These are phyloP conservation scores for Dimocarpus longan DNA, from an alignment of 345 rosid genomes.

Conservation along the genomic window DNA sequence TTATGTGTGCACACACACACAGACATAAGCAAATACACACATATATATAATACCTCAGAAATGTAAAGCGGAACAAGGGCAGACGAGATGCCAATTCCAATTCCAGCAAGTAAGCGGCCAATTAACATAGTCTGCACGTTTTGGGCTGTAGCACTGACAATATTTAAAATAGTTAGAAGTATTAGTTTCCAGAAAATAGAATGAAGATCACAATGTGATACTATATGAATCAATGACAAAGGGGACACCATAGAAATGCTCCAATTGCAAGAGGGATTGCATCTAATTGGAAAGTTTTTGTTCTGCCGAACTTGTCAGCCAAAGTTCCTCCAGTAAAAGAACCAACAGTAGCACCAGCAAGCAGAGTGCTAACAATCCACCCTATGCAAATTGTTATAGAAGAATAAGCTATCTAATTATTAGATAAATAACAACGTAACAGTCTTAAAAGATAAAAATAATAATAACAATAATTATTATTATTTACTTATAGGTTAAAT, in stretches of 20 bases:
- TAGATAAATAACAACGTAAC: constrained; percentile 6
- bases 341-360: constrained; percentile 96
- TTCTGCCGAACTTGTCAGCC: constrained; percentile 97
- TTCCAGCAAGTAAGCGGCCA: constrained; percentile 94
- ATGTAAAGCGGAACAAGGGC: constrained; percentile 98
- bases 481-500: not conserved
- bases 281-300: constrained; percentile 88
- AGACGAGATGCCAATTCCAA: constrained; percentile 97
- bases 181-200: constrained; percentile 17
- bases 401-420: constrained; percentile 17
- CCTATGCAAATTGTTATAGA: constrained; percentile 52
- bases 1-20: not conserved
- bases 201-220: constrained; percentile 8
- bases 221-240: not conserved
- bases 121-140: constrained; percentile 90
- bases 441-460: not conserved
- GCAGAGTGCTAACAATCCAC: constrained; percentile 95
- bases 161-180: constrained; percentile 23
- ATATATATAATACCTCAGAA: constrained; percentile 67
- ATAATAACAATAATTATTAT: not conserved
- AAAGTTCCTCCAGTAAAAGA: constrained; percentile 93
- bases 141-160: constrained; percentile 81
- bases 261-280: constrained; percentile 91
- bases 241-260: constrained; percentile 72
- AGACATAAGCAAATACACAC: not conserved